phyloP scores from a whole-genome alignment of 2,329 filamentous ascomycete species.

The Aphanoascus verrucosus region DNA sequence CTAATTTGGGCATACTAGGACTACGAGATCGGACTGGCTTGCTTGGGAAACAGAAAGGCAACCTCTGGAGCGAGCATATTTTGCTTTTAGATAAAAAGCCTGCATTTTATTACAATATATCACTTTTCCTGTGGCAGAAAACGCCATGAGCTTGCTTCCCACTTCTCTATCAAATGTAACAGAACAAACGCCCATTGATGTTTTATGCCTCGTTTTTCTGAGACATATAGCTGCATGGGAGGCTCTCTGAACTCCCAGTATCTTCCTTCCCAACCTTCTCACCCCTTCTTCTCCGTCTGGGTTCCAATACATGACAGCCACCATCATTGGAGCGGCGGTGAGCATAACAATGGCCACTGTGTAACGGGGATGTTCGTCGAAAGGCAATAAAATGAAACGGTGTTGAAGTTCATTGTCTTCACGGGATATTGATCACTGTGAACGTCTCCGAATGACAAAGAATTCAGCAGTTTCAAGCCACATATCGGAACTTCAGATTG shows the following conservation, averaged over 20 bases:
- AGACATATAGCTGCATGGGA: background rate
- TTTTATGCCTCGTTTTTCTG: background rate
- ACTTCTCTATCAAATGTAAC: background rate
- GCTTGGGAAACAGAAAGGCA: conserved; percentile 78
- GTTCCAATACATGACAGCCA: conserved; percentile 22
- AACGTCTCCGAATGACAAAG: too few relatives aligned
- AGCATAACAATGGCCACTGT: conserved; percentile 27
- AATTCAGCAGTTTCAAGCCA: too few relatives aligned
- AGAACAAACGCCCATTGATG: background rate
- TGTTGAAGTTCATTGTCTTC: too few relatives aligned
- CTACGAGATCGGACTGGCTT: conserved; percentile 92
- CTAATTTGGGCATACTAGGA: conserved; percentile 44
- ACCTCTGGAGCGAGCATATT: conserved; percentile 55
- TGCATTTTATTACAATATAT: background rate
- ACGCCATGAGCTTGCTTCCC: background rate
- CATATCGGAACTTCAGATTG: too few relatives aligned
- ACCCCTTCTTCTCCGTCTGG: conserved; percentile 22
- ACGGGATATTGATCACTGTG: too few relatives aligned
- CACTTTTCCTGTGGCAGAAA: background rate
- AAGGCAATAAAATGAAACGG: too few relatives aligned
- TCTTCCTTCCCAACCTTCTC: conserved; percentile 12
- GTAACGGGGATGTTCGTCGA: too few relatives aligned
- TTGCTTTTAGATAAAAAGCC: conserved; percentile 41
- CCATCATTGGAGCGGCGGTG: conserved; percentile 26
- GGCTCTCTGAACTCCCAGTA: background rate